Evolutionary conservation across 2,329 filamentous ascomycete genomes (phyloP).

Genomic region (Hypoxylon sp.): DNA sequence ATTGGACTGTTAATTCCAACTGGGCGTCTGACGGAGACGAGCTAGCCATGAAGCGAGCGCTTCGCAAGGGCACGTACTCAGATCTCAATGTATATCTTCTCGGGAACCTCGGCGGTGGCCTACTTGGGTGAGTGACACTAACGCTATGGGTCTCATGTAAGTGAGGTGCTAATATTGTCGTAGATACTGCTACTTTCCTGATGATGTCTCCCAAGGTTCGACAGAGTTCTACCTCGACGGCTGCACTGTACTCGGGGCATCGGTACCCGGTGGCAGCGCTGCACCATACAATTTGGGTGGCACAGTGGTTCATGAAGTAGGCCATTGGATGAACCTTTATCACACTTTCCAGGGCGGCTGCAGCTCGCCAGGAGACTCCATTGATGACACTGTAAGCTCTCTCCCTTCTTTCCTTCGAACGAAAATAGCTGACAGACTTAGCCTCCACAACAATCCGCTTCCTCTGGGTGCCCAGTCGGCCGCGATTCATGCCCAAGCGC

Average conservation of each 20-base stretch:
- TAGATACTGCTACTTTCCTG: constrained; percentile 61
- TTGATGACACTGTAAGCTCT: constrained; percentile 54
- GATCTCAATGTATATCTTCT: constrained; percentile 64
- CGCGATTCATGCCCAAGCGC: constrained; percentile 52
- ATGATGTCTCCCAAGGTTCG: constrained; percentile 50
- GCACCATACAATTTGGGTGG: constrained; percentile 53
- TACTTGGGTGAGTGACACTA: constrained; percentile 52
- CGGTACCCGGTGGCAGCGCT: constrained; percentile 47
- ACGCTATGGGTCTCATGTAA: not conserved
- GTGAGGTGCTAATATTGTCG: not conserved
- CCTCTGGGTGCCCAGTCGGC: constrained; percentile 54
- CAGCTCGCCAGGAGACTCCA: constrained; percentile 54
- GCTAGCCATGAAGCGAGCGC: constrained; percentile 59
- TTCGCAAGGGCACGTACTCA: constrained; percentile 60
- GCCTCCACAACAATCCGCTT: constrained; percentile 54
- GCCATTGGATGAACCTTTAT: constrained; percentile 57
- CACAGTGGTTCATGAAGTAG: constrained; percentile 54
- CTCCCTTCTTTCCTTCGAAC: no score
- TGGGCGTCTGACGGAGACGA: constrained; percentile 60
- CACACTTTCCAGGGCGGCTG: constrained; percentile 61
- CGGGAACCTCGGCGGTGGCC: constrained; percentile 51
- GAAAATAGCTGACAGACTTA: no score
- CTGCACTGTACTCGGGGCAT: constrained; percentile 46
- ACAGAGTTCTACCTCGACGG: constrained; percentile 55
- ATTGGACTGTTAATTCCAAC: constrained; percentile 60